Base-by-base conservation (phyloP, 148 eudicot genomes). In the Cornus suecica region DNA sequence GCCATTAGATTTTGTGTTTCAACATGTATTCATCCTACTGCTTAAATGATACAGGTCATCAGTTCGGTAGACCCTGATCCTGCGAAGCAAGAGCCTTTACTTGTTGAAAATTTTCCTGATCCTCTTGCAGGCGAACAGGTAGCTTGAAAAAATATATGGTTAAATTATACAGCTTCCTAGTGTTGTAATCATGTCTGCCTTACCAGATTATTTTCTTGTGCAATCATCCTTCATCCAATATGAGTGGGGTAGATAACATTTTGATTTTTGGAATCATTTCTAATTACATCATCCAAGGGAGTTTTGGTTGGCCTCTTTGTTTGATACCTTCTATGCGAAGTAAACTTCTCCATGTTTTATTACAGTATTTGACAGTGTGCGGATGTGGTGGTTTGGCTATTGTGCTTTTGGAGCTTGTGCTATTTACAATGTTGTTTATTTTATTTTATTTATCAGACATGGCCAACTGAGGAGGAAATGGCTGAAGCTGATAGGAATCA, bases 381-480 rank as follows among this genome's bases (percentile, higher is more conserved):
- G 20, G 18, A 18, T 16, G 18, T 48, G 54, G n/a, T n/a, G n/a
- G n/a, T n/a, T n/a, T 13, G 54, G 1, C 15, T 16, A 48, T 16
- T 48, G 20, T 16, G 54, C 9, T 58, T 58, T 58, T 58, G 24
- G 62, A n/a, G 25, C 62, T 14, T 14, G 14, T 14, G 23, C 23
- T 58, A 20, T 58, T 58, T 18, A 58, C 23, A 58, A 58, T 20
- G 5, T 48, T 58, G 62, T 58, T 48, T 18, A 11, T 81, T 71
- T 26, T 25, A 30, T n/a, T n/a, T n/a, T n/a, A n/a, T n/a, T n/a
- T n/a, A 52, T 76, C 75, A 96, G 99, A 96, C 99, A 58, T 96
- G 98, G 98, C 99, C 99, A 63, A 93, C 99, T 25, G 97, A 91
- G 87, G 94, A 88, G 70, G 99, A 96, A 84, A 93, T 96, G 98